Percentiles rank a stretch among this genome's conserved stretches.
phyloP scores from a whole-genome alignment of 2,329 filamentous ascomycete genomes.

The Fusarium scirpi region DNA sequence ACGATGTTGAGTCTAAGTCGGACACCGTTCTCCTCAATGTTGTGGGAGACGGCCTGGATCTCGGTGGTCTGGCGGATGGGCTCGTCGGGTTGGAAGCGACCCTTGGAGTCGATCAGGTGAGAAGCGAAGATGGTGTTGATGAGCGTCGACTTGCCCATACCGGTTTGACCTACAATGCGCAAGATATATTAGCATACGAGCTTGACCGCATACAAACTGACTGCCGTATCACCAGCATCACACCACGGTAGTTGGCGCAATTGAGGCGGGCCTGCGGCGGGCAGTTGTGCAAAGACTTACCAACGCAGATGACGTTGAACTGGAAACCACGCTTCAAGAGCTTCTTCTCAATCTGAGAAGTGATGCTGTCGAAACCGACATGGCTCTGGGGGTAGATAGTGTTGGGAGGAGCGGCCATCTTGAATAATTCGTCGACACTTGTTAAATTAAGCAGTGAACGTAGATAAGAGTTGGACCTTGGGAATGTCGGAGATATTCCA shows the following conservation, averaged over 20 bases:
- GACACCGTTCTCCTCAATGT: constrained; percentile 99
- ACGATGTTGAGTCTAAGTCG: constrained; percentile 98
- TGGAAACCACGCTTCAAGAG: constrained; percentile 99
- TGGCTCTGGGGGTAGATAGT: constrained; percentile 93
- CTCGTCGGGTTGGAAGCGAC: constrained; percentile 91
- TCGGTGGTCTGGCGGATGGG: constrained; percentile 95
- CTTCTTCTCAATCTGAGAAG: constrained; percentile 99
- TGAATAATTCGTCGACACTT: constrained; percentile 48
- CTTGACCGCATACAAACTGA: constrained; percentile 10
- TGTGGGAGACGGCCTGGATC: constrained; percentile 97
- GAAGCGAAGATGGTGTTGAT: constrained; percentile 99
- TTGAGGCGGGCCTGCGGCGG: constrained; percentile 5
- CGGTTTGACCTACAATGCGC: constrained; percentile 82
- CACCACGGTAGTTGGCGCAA: constrained; percentile 30
- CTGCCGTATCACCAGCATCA: constrained; percentile 27
- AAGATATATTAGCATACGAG: constrained; percentile 28
- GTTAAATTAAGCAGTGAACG: constrained; percentile 49
- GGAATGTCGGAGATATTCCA: constrained; percentile 46
- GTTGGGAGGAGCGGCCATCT: constrained; percentile 71
- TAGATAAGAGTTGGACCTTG: constrained; percentile 46
- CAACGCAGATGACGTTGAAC: constrained; percentile 99
- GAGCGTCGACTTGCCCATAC: constrained; percentile 97
- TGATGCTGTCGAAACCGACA: constrained; percentile 99
- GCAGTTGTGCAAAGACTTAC: constrained; percentile 68
- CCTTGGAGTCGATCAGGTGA: constrained; percentile 99